phyloP scores from a whole-genome alignment of 1,284 basidiomycete species.

The Pterulicium gracile region DNA sequence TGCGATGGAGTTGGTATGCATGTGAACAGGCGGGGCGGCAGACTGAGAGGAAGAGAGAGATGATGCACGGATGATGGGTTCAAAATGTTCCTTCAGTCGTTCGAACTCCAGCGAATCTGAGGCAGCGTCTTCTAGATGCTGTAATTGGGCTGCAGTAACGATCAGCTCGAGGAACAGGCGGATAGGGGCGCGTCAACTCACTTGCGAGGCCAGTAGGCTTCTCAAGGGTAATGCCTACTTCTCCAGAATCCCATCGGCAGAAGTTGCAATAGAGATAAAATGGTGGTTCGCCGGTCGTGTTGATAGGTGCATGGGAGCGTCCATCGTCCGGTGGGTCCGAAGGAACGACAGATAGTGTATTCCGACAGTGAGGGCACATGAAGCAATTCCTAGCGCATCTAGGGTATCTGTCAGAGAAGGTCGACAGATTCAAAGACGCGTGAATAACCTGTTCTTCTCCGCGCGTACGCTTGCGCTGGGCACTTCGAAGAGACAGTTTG shows the following conservation, averaged over 20 bases:
- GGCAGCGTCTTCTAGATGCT: conserved; percentile 78
- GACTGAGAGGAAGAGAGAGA: conserved; percentile 49
- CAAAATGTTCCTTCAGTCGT: conserved; percentile 87
- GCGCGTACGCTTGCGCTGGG: conserved; percentile 92
- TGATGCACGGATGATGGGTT: conserved; percentile 76
- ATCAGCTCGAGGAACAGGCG: conserved; percentile 7
- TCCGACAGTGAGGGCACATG: conserved; percentile 85
- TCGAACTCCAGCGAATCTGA: conserved; percentile 85
- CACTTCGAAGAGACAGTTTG: conserved; percentile 98
- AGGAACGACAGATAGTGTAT: conserved; percentile 80
- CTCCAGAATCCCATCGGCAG: conserved; percentile 92
- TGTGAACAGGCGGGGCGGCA: conserved; percentile 40
- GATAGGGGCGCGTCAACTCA: conserved; percentile 22
- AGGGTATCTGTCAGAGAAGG: conserved; percentile 4
- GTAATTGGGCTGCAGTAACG: conserved; percentile 61
- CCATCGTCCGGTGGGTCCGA: conserved; percentile 69
- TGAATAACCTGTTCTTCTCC: conserved; percentile 79
- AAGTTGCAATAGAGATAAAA: conserved; percentile 88
- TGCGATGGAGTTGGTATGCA: conserved; percentile 70
- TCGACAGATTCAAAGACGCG: background rate
- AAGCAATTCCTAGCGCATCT: conserved; percentile 98
- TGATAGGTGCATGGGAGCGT: conserved; percentile 36
- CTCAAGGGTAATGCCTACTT: conserved; percentile 87
- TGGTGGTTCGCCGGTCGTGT: conserved; percentile 67
- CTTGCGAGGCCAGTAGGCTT: conserved; percentile 92